These are phyloP conservation scores for Brettanomyces bruxellensis DNA, from an alignment of 805 yeast genomes.

Conservation along the genomic window DNA sequence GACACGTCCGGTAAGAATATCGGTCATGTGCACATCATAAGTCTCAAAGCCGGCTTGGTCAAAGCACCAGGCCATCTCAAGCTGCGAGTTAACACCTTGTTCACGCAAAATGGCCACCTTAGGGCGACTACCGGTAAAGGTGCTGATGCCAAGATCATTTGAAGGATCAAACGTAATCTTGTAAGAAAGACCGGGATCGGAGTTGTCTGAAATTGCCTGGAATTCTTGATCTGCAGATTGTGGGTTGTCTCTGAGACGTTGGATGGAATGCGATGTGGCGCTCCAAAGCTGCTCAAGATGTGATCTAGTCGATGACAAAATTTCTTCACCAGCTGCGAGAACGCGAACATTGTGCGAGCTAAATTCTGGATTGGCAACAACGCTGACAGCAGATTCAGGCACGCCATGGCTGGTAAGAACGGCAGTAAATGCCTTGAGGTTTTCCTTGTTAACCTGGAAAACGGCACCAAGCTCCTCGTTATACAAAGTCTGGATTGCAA, in stretches of 20 bases:
- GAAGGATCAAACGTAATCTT: slow-evolving; percentile 61
- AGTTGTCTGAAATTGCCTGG: slow-evolving; percentile 61
- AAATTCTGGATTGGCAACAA: slow-evolving; percentile 65
- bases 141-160: slow-evolving; percentile 35
- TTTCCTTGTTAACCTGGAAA: slow-evolving; percentile 65
- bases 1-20: slow-evolving; percentile 66
- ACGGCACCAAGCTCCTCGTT: slow-evolving; percentile 95
- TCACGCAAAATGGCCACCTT: slow-evolving; percentile 94
- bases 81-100: slow-evolving; percentile 97
- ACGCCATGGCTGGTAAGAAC: slow-evolving; percentile 55
- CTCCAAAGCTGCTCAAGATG: slow-evolving; percentile 78
- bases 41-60: slow-evolving; percentile 89
- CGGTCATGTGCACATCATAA: slow-evolving; percentile 97
- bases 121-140: slow-evolving; percentile 41
- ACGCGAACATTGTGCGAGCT: slow-evolving; percentile 36
- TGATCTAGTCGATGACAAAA: slow-evolving; percentile 53
- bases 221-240: slow-evolving; percentile 81
- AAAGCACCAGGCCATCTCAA: slow-evolving; percentile 98
- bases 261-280: slow-evolving; percentile 81
- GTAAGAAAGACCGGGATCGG: slow-evolving; percentile 84
- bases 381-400: slow-evolving; percentile 38
- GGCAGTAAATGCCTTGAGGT: slow-evolving; percentile 44
- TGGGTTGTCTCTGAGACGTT: slow-evolving; percentile 91
- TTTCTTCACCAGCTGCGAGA: slow-evolving; percentile 32
- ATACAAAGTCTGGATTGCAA: slow-evolving; percentile 51